Percentiles rank a stretch among this genome's conserved stretches.
Conservation (phyloP, 345 rosid genomes). For the Euclidium syriacum region DNA sequence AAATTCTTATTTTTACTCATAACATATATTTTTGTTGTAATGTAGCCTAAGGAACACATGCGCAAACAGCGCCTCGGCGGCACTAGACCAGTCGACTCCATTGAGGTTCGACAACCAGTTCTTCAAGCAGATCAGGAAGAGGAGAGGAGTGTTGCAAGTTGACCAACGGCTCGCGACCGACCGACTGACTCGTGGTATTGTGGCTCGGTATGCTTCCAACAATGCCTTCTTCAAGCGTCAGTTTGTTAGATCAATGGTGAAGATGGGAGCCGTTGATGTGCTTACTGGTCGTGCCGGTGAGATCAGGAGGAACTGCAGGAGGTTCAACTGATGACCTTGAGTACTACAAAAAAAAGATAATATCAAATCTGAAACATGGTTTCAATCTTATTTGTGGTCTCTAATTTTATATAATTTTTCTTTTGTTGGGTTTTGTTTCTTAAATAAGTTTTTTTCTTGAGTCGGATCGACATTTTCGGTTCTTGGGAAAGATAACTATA, state of each 20-base stretch:
- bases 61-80: conserved; percentile 9
- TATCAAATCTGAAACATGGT: neutral
- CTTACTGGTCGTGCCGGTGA: conserved; percentile 58
- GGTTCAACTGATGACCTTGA: conserved; percentile 27
- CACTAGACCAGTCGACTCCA: conserved; percentile 31
- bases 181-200: conserved; percentile 22
- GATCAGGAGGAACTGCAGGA: conserved; percentile 58
- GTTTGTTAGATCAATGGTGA: conserved; percentile 60
- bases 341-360: neutral
- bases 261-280: conserved; percentile 67
- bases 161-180: conserved; percentile 26
- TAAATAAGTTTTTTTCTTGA: conserved; percentile 22
- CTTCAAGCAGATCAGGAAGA: conserved; percentile 25
- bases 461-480: neutral
- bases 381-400: neutral
- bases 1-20: neutral
- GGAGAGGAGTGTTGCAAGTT: conserved; percentile 31
- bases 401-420: neutral
- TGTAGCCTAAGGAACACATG: conserved; percentile 31
- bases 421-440: conserved; percentile 1
- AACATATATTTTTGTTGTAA: neutral
- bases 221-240: conserved; percentile 31
- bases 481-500: neutral
- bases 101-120: conserved; percentile 28
- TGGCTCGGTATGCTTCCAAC: conserved; percentile 22